Base-by-base conservation (phyloP, 129 eudicot species). In the Artemisia annua region DNA sequence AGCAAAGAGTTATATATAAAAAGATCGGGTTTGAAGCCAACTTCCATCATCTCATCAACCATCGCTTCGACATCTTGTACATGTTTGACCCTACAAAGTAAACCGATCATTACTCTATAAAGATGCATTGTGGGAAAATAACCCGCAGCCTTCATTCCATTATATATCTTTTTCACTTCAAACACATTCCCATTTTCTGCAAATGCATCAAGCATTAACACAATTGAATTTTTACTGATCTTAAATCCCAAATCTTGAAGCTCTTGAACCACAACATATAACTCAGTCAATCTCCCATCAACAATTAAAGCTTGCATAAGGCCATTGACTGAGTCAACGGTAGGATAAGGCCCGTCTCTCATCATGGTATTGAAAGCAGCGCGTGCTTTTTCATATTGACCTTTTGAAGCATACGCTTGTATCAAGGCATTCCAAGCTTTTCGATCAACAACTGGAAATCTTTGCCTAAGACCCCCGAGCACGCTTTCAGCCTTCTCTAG, bases 301-400 rank as follows among this genome's bases (percentile, higher is more conserved):
- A 85, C 88, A 75, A 95, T 83, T 59, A 95, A 78, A 73, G 99
- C 99, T 76, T 86, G 96, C 84, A 95, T 58, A 79, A 95, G 89
- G 68, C 80, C 69, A 52, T 95, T 88, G 48, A 90, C 72, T 0
- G 96, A 79, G 20, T 88, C 99, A 12, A 88, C 87, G 6, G 88
- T 95, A 28, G 99, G 99, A 69, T 80, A 78, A 28, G 97, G 97
- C 69, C 99, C 99, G 13, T 95, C 97, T 85, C 88, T 86, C 97
- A 85, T 88, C 99, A 95, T 90, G 52, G 96, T 95, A 74, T 78
- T 83, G 50, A 95, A 95, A 81, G 86, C 96, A 76, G 99, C 99
- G 63, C 99, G 83, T 30, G 99, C 96, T 83, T 90, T 87, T 85
- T 95, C 99, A 57, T 95, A 90, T 74, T 74, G 85, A 67, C 99